These are phyloP conservation scores for Guadua angustifolia DNA, from an alignment of 176 grass and related monocot genomes.

Conservation along the genomic window DNA sequence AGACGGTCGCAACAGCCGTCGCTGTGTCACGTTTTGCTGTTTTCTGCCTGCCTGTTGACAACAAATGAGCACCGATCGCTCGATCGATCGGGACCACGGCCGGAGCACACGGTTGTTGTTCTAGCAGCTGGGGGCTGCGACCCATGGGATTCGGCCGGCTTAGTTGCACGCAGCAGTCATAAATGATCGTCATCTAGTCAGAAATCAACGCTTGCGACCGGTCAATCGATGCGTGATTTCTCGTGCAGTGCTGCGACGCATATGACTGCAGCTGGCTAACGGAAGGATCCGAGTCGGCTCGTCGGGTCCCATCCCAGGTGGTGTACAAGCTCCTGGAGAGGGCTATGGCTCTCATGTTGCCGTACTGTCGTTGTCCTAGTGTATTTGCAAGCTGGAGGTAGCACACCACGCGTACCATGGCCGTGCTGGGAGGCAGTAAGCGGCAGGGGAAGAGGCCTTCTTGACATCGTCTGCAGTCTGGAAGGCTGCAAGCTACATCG, in stretches of 20 bases:
- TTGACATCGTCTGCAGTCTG: conserved; percentile 11
- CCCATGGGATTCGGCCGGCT: background rate
- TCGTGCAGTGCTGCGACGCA: background rate
- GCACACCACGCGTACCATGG: background rate
- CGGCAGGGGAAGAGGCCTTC: background rate
- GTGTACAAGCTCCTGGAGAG: background rate
- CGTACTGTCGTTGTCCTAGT: background rate
- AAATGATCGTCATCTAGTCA: background rate
- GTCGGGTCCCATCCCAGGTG: background rate
- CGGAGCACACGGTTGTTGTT: background rate
- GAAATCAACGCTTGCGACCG: background rate
- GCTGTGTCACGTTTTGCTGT: background rate
- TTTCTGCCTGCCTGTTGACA: background rate
- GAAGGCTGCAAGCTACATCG: background rate
- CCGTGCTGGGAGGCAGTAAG: background rate
- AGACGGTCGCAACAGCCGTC: background rate
- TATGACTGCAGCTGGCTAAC: background rate
- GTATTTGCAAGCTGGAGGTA: conserved; percentile 31
- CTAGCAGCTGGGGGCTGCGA: background rate
- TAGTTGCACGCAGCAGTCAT: background rate
- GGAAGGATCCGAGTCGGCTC: background rate
- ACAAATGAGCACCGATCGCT: background rate
- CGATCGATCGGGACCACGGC: background rate
- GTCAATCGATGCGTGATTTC: background rate
- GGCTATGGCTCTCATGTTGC: too few species aligned